Percentiles rank a stretch among this genome's conserved stretches.
Evolutionary conservation across 208 protist species (phyloP).

Genomic region (Blechomonas ayalai): DNA sequence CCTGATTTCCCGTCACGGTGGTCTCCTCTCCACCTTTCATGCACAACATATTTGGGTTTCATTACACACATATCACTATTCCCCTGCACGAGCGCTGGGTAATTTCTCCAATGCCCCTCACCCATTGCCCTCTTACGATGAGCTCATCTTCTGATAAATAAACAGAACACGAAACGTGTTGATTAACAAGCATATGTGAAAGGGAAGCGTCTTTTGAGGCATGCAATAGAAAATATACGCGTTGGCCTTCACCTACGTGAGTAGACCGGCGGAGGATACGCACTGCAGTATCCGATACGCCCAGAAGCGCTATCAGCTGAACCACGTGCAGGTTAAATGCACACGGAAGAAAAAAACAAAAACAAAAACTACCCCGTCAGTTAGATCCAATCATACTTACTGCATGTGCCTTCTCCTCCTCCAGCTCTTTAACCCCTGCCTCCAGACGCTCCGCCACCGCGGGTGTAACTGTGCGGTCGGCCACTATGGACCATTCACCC

Average conservation of each 20-base stretch:
- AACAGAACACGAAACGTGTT: neutral
- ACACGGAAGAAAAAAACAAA: slow-evolving; percentile 1
- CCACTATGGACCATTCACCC: slow-evolving; percentile 84
- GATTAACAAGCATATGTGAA: neutral
- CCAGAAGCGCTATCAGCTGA: too few species aligned
- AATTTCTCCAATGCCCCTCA: too few species aligned
- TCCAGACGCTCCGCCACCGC: slow-evolving; percentile 20
- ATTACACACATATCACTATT: too few species aligned
- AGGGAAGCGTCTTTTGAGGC: neutral
- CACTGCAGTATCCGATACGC: too few species aligned
- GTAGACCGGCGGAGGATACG: too few species aligned
- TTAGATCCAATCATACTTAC: slow-evolving; percentile 4
- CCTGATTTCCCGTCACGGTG: too few species aligned
- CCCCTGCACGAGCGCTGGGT: too few species aligned
- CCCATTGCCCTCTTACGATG: too few species aligned
- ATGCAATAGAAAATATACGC: neutral
- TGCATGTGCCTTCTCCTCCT: slow-evolving; percentile 35
- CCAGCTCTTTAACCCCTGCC: slow-evolving; percentile 30
- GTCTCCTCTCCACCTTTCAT: too few species aligned
- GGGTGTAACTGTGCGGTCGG: slow-evolving; percentile 28
- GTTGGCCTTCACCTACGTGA: too few species aligned
- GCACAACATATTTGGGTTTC: too few species aligned
- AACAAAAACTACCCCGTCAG: neutral
- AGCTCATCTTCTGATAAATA: neutral
- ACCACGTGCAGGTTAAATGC: too few species aligned